Evolutionary conservation across 176 grass and related monocot genomes (phyloP), one percentile per base, ranked within the genome.

Genomic region (Pontederia paniculata): DNA sequence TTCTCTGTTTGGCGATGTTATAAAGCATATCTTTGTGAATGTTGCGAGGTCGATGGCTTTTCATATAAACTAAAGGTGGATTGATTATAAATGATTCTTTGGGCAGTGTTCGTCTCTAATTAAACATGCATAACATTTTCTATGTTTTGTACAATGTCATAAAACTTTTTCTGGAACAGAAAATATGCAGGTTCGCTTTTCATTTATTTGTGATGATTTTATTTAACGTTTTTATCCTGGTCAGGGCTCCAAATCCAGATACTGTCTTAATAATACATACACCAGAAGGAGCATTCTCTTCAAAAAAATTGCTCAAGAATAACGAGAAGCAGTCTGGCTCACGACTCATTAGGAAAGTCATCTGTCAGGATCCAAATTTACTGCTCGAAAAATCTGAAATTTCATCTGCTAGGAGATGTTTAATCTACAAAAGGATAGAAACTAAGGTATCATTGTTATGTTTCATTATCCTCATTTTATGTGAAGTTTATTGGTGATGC

Each of bases 181-280:
- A n/a, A n/a, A n/a, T n/a, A n/a, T n/a, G n/a, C n/a, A n/a, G n/a
- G n/a, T n/a, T n/a, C n/a, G n/a, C n/a, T n/a, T n/a, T 37, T 50
- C 72, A 42, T 28, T 13, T 66, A 48, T 21, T 77, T 68, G 11
- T 69, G 67, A 60, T 73, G 28, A 2, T 37, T 37, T 37, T 37
- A 37, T 37, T n/a, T 37, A 6, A 37, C 7, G 28, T 37, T 37
- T 37, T 22, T 74, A 13, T 68, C 7, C 28, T 37, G 28, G 7
- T 53, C 79, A 97, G 91, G 77, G 78, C 42, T 62, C 91, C 91
- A 65, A 90, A 97, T 60, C 82, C 86, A 60, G 91, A 97, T 61
- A 90, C 82, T 69, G 86, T 89, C 69, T 84, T 97, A 66, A 90
- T 97, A 70, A 90, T 97, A 70, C 86, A 90, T 57, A 97, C 91